These are phyloP conservation scores for Begonia loranthoides DNA, from an alignment of 306 rosid species.

Conservation along the genomic window DNA sequence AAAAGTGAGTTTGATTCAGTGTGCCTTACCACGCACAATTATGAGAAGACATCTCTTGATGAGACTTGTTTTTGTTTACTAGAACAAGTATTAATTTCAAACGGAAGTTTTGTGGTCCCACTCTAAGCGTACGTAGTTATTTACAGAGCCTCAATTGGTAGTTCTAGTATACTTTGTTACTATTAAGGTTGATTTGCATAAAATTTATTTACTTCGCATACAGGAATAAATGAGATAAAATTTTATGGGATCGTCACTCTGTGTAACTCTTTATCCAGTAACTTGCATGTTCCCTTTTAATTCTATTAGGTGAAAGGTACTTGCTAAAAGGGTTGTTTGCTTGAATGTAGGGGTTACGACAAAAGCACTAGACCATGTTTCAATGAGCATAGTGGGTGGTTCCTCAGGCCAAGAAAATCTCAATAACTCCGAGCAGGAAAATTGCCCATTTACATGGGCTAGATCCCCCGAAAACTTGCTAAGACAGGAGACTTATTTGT, in stretches of 20 bases:
- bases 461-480: constrained; percentile 87
- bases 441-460: constrained; percentile 95
- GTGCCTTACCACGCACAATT: not conserved
- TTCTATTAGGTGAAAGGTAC: not conserved
- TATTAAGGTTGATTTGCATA: too few relatives aligned
- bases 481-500: constrained; percentile 77
- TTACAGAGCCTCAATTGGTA: too few relatives aligned
- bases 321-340: not conserved
- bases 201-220: too few relatives aligned
- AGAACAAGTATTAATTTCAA: too few relatives aligned
- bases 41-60: not conserved
- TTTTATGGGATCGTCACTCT: too few relatives aligned
- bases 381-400: constrained; percentile 42
- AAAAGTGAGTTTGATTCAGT: not conserved
- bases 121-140: too few relatives aligned
- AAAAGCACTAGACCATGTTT: constrained; percentile 43
- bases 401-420: constrained; percentile 42
- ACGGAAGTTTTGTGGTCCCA: too few relatives aligned
- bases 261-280: too few relatives aligned
- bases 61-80: not conserved
- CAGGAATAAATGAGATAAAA: too few relatives aligned
- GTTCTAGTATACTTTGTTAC: too few relatives aligned
- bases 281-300: not conserved
- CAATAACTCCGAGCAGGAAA: constrained; percentile 55
- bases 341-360: constrained; percentile 43